A percentile compares a stretch with the other conserved stretches of the same genome.
phyloP scores from a whole-genome alignment of 1,139 yeast species.

The Candida neerlandica region DNA sequence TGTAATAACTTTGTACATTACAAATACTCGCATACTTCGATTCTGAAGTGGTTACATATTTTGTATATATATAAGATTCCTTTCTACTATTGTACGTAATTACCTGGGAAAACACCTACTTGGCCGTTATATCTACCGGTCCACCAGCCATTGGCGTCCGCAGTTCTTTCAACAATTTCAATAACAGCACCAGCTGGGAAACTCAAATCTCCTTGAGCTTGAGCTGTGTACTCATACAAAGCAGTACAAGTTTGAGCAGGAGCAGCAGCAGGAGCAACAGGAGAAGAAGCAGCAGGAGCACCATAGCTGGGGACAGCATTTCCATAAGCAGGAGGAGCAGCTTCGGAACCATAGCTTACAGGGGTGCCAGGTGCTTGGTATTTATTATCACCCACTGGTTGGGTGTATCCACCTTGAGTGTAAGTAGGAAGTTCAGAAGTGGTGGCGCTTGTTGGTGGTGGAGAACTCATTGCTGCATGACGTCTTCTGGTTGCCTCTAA shows the following conservation, averaged over 20 bases:
- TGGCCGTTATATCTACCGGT: conserved; percentile 53
- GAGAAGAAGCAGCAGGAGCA: conserved; percentile 23
- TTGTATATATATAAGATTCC: no score
- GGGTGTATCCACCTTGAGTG: conserved; percentile 26
- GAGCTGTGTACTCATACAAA: conserved; percentile 75
- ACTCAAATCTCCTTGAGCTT: conserved; percentile 86
- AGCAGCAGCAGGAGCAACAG: conserved; percentile 38
- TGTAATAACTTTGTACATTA: no score
- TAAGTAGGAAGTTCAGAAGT: conserved; percentile 34
- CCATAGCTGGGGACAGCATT: no score
- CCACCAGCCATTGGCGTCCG: conserved; percentile 78
- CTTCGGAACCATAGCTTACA: conserved; percentile 15
- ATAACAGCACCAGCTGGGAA: conserved; percentile 88
- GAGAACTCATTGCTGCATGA: conserved; percentile 50
- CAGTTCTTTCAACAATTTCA: conserved; percentile 77
- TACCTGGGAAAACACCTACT: conserved; percentile 58
- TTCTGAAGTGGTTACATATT: no score
- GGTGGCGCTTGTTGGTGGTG: conserved; percentile 35
- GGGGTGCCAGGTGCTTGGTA: conserved; percentile 8
- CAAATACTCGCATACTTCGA: no score
- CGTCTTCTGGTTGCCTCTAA: conserved; percentile 80
- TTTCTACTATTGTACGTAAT: conserved; percentile 39
- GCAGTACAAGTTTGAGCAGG: conserved; percentile 69
- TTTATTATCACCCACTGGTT: conserved; percentile 26
- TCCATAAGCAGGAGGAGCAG: conserved; percentile 22